Evolutionary conservation across 768 basidiomycete species (phyloP), one percentile per base, ranked within the genome.

Genomic region (Russula sp.): DNA sequence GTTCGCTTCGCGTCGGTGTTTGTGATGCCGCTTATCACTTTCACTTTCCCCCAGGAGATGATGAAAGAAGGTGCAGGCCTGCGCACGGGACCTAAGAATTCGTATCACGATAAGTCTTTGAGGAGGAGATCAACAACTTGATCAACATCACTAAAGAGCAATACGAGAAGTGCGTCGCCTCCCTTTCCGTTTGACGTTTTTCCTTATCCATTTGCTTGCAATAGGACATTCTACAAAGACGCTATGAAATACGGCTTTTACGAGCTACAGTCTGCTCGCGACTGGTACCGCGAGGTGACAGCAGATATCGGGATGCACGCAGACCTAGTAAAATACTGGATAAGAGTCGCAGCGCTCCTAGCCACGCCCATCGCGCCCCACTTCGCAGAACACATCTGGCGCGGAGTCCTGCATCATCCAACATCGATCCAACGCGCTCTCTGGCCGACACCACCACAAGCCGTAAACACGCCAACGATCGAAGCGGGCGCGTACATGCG

Each of bases 231-330:
- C 74, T 99, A 90, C 86, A 99, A 98, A 77, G 93, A 96, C 63
- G 94, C 95, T 11, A 76, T 98, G 66, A 96, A 98, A 76, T 89
- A 82, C 68, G 96, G 95, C 53, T 96, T 98, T 78, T 99, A 94
- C 81, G 94, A 97, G 71, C 83, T 95, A 68, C 93, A 98, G 74
- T 88, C 84, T 56, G 81, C 86, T 2, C 90, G 97, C 52, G 95
- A 98, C 73, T 94, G 94, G 89, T 98, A 98, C 75, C 92, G 94
- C 62, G 90, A 94, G 73, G 92, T 96, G 57, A 94, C 91, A 3
- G 78, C 84, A 8, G 92, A 94, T 65, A 78, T 87, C 55, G 92
- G 94, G 32, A 97, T 98, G 94, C 95, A 98, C 76, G 79, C 73
- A 55, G 94, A 94, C 65, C 84, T 98, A 52, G 86, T 96, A 71